Evolutionary conservation across 140 eudicot species (phyloP), one percentile per base, ranked within the genome.

Genomic region (Anethum foeniculum): DNA sequence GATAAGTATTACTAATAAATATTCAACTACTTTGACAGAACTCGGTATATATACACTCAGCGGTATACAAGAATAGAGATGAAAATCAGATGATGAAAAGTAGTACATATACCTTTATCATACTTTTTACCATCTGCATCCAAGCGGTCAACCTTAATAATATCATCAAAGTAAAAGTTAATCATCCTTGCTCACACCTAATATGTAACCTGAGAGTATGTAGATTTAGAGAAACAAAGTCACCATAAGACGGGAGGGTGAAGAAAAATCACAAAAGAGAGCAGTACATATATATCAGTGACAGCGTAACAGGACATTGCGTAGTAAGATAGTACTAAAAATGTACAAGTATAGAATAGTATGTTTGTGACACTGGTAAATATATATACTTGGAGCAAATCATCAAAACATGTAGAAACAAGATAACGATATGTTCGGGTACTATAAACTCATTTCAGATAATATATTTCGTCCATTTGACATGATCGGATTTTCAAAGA

Each of bases 51-150:
- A 67, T 67, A 15, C 74, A 30, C n/a, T 67, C 23, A 30, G 23
- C 8, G 14, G 21, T 14, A 39, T 2, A 74, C 21, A 7, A 30
- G 19, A 47, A 43, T 30, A 41, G 80, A 65, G 82, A 27, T 75
- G 16, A 75, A 27, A 25, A 5, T 47, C 62, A 75, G 52, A 75
- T 75, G 10, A 75, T 25, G 27, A 73, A 14, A 4, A 49, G 27
- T 62, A 14, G 41, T 1, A 60, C 9, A 15, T 71, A n/a, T 86
- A 87, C 93, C 93, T 87, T 88, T 87, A 77, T 90, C 93, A 72
- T 87, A 90, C 79, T 85, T 90, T 84, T 87, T 90, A 49, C 88
- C 93, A 76, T 87, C 91, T 19, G 79, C 87, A 79, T 90, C 93
- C 52, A 67, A 13, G 23, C 74, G 74, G 43, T 78, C 77, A 39